Evolutionary conservation across 2,329 filamentous ascomycete genomes (phyloP).

Genomic region (Arthrobotrys iridis): DNA sequence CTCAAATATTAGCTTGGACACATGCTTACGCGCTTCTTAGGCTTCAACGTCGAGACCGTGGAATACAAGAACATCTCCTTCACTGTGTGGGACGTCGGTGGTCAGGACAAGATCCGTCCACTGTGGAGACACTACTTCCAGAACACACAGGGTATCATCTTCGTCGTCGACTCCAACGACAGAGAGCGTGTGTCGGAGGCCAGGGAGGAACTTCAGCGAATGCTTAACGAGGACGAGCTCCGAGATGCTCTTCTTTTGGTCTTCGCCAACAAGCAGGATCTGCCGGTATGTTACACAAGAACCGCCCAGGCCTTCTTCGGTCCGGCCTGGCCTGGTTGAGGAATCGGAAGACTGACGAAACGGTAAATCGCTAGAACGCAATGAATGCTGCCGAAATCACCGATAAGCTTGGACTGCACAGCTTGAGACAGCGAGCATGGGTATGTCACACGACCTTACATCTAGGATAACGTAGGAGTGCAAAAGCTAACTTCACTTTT

Average conservation of each 20-base stretch:
- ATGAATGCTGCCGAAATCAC: slow-evolving; percentile 99
- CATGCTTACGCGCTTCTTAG: slow-evolving; percentile 63
- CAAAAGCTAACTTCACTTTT: slow-evolving; percentile 55
- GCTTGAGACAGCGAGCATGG: slow-evolving; percentile 97
- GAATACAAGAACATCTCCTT: slow-evolving; percentile 99
- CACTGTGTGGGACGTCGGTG: slow-evolving; percentile 99
- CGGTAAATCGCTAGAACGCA: slow-evolving; percentile 75
- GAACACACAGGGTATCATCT: slow-evolving; percentile 99
- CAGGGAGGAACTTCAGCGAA: slow-evolving; percentile 93
- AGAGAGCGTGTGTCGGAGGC: slow-evolving; percentile 97
- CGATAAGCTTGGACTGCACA: slow-evolving; percentile 99
- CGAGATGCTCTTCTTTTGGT: slow-evolving; percentile 95
- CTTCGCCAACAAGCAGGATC: slow-evolving; percentile 99
- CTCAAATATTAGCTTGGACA: slow-evolving; percentile 57
- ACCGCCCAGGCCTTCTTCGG: slow-evolving; percentile 1
- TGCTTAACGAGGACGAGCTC: slow-evolving; percentile 99
- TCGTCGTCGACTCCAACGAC: slow-evolving; percentile 99
- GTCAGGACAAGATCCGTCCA: slow-evolving; percentile 99
- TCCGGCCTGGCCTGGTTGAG: background rate
- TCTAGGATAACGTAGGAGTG: background rate
- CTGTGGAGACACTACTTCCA: slow-evolving; percentile 99
- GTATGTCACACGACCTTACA: slow-evolving; percentile 70
- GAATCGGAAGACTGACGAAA: slow-evolving; percentile 11
- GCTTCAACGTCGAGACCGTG: slow-evolving; percentile 99
- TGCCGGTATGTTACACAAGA: slow-evolving; percentile 75